phyloP scores from a whole-genome alignment of 495 filamentous ascomycete species.

The Gamarada debralockiae region DNA sequence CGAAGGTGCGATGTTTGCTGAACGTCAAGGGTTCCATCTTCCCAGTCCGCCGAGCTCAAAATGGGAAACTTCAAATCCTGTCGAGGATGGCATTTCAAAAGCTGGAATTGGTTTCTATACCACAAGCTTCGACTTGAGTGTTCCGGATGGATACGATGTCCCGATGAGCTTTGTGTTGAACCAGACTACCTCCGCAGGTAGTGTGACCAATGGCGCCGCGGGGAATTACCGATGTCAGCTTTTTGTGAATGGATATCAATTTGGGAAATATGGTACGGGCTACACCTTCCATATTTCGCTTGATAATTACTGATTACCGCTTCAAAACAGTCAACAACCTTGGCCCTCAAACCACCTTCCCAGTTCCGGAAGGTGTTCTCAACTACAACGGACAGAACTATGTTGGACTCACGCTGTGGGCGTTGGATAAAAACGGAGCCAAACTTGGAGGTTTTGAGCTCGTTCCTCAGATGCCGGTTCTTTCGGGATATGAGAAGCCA shows the following conservation, averaged over 20 bases:
- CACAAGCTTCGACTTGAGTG: constrained; percentile 50
- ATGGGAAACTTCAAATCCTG: constrained; percentile 43
- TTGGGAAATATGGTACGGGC: constrained; percentile 48
- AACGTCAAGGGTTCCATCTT: constrained; percentile 65
- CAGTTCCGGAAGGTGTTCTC: constrained; percentile 64
- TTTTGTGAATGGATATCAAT: constrained; percentile 73
- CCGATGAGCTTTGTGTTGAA: constrained; percentile 55
- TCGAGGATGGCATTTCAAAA: constrained; percentile 41
- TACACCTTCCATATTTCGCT: constrained; percentile 33
- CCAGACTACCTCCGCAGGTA: constrained; percentile 32
- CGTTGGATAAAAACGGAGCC: constrained; percentile 34
- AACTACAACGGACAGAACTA: constrained; percentile 59
- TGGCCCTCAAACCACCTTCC: constrained; percentile 67
- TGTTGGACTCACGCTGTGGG: constrained; percentile 57
- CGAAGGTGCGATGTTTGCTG: constrained; percentile 64
- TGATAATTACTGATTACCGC: not conserved
- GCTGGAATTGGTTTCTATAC: constrained; percentile 61
- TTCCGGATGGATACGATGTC: constrained; percentile 52
- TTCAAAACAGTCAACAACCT: constrained; percentile 43
- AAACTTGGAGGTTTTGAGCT: not conserved
- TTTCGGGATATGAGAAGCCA: not conserved
- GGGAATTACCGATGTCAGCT: constrained; percentile 54
- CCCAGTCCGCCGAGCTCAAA: constrained; percentile 48
- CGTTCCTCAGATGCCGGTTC: not conserved
- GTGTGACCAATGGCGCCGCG: not conserved